A percentile compares a stretch with the other conserved stretches of the same genome.
phyloP scores from a whole-genome alignment of 768 basidiomycete species.

The Leccinum arenicola region DNA sequence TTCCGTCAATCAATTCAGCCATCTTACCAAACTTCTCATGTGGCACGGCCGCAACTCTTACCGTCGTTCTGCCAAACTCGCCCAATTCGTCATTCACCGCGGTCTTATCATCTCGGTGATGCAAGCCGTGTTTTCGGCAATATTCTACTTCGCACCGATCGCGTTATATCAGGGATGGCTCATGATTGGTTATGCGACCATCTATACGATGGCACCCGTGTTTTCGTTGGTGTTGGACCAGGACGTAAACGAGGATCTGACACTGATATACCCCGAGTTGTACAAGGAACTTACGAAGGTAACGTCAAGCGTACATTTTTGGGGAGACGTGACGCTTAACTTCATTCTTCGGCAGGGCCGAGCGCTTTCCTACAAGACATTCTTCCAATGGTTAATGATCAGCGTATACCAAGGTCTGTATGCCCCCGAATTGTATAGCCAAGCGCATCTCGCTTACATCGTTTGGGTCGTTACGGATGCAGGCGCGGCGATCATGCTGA shows the following conservation, averaged over 20 bases:
- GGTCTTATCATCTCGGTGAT: slow-evolving; percentile 97
- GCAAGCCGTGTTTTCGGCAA: slow-evolving; percentile 94
- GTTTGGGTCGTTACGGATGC: neutral
- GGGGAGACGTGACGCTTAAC: neutral
- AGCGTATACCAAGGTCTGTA: slow-evolving; percentile 89
- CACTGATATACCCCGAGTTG: slow-evolving; percentile 92
- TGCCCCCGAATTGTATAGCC: neutral
- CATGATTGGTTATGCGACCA: slow-evolving; percentile 93
- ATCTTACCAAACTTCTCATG: slow-evolving; percentile 90
- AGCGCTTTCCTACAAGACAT: slow-evolving; percentile 93
- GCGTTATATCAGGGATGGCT: slow-evolving; percentile 98
- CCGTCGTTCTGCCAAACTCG: slow-evolving; percentile 94
- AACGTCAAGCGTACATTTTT: neutral
- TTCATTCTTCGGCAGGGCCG: slow-evolving; percentile 62
- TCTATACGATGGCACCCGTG: slow-evolving; percentile 98
- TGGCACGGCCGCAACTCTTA: slow-evolving; percentile 99
- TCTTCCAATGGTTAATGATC: slow-evolving; percentile 97
- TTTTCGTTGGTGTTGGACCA: slow-evolving; percentile 95
- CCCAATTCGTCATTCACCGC: slow-evolving; percentile 98
- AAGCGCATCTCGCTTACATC: neutral
- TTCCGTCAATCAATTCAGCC: slow-evolving; percentile 95
- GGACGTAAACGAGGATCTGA: slow-evolving; percentile 94
- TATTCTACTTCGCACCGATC: slow-evolving; percentile 94
- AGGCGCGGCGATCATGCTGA: slow-evolving; percentile 99
- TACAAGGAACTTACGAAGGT: slow-evolving; percentile 99